Conservation (phyloP, 73 alveolate genomes). For the Tetrahymena borealis region DNA sequence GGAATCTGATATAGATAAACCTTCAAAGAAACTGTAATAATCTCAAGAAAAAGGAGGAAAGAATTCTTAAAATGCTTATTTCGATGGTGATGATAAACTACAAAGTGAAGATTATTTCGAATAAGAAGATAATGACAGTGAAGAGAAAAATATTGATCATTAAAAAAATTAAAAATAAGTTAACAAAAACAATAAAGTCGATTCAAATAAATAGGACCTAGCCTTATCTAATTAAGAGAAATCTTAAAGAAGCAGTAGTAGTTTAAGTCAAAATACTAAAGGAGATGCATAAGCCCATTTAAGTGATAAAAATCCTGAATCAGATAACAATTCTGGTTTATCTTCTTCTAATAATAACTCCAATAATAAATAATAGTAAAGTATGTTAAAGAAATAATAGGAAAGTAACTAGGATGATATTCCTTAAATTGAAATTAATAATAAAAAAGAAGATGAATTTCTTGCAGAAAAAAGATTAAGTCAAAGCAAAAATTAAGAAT, state of each 20-base stretch:
- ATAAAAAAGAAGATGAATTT: neutral
- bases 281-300: neutral
- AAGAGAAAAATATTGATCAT: neutral
- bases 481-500: neutral
- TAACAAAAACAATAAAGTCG: neutral
- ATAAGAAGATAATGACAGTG: neutral
- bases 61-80: neutral
- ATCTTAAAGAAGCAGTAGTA: neutral
- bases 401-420: neutral
- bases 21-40: neutral
- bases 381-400: neutral
- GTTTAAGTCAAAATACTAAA: neutral
- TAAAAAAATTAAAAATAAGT: neutral
- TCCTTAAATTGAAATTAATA: neutral
- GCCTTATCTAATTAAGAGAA: neutral
- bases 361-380: too few species aligned
- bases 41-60: neutral
- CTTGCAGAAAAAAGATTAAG: neutral
- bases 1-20: neutral
- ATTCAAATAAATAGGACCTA: too few species aligned
- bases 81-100: neutral
- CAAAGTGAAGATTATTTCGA: neutral
- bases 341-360: too few species aligned
- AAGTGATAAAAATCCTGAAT: neutral
- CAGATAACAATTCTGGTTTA: neutral